Evolutionary conservation across 148 eudicot species (phyloP), one percentile per base, ranked within the genome.

Genomic region (Chenopodium suecicum): DNA sequence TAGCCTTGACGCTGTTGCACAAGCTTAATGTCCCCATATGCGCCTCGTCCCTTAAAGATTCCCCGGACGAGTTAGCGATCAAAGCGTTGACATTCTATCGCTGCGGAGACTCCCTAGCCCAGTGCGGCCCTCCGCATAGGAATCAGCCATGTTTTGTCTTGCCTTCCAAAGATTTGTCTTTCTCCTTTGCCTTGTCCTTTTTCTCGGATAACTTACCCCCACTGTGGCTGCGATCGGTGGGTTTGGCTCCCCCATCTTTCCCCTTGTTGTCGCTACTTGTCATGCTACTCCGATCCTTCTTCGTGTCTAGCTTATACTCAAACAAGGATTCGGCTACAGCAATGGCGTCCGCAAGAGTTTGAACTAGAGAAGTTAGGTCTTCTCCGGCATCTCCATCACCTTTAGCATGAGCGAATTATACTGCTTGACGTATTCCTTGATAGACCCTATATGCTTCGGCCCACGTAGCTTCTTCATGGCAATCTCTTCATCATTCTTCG

Each of bases 391-490:
- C 4, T 70, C 52, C 0, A 25, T 22, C 20, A 79, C 23, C 50
- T 79, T 67, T 0, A 79, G 23, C 52, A 79, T 20, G 16, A 79
- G 67, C 1, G 76, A 50, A 14, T 32, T 7, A 19, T 12, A 70
- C 13, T 69, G 23, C 16, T 56, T 52, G 34, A 79, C 23, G 0
- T 79, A 79, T 4, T 69, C 67, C 11, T 44, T 31, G 22, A 70
- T 79, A 0, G 75, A 9, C 17, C 75, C 50, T 0, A 4, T 54
- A 6, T 79, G 75, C 76, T 48, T 79, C 67, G 56, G 19, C 50
- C 65, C 44, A 3, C 52, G 19, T 11, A 79, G 52, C 47, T 70
- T 70, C 76, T 70, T 70, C 54, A 70, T 52, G 2, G 82, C 54
- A 8, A 79, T 27, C 9, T 50, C 75, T 22, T 52, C 47, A 3